Percentiles rank a stretch among this genome's conserved stretches.
phyloP scores from a whole-genome alignment of 1,284 basidiomycete genomes.

The Ustilago sp. region DNA sequence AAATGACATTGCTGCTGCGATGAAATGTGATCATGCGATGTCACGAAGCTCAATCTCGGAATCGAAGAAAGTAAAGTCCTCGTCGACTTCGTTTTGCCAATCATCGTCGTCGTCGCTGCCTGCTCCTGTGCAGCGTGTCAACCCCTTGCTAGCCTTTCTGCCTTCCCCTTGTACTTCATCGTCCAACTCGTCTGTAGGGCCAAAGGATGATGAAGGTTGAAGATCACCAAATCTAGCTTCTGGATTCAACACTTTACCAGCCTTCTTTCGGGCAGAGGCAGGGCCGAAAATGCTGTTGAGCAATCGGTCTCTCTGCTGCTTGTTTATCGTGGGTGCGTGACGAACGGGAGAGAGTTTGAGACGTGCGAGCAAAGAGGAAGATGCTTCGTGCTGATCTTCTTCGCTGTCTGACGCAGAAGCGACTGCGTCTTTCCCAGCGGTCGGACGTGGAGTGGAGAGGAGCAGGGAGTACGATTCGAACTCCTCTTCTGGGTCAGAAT shows the following conservation, averaged over 20 bases:
- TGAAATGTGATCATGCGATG: conserved; percentile 12
- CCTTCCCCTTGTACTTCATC: background rate
- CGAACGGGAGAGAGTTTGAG: conserved; percentile 35
- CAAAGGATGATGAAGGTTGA: conserved; percentile 1
- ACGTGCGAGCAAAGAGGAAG: conserved; percentile 16
- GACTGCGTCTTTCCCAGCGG: conserved; percentile 17
- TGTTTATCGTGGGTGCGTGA: conserved; percentile 9
- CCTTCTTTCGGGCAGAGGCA: background rate
- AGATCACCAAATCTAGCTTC: conserved; percentile 32
- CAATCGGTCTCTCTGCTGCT: conserved; percentile 5
- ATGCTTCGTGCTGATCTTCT: conserved; percentile 1
- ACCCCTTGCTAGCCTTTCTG: background rate
- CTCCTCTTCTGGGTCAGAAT: conserved; percentile 27
- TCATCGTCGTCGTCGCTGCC: conserved; percentile 40
- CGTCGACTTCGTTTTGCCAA: conserved; percentile 43
- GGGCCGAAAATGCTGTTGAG: conserved; percentile 32
- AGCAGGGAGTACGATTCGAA: conserved; percentile 6
- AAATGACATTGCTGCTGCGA: background rate
- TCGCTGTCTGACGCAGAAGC: conserved; percentile 6
- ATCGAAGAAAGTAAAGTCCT: conserved; percentile 46
- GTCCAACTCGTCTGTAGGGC: conserved; percentile 1
- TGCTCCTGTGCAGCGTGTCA: background rate
- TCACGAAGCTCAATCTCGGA: conserved; percentile 43
- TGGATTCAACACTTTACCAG: conserved; percentile 12
- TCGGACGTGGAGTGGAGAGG: background rate